Conservation (phyloP, 176 grass and related monocot genomes). For the Triticum dicoccoides region DNA sequence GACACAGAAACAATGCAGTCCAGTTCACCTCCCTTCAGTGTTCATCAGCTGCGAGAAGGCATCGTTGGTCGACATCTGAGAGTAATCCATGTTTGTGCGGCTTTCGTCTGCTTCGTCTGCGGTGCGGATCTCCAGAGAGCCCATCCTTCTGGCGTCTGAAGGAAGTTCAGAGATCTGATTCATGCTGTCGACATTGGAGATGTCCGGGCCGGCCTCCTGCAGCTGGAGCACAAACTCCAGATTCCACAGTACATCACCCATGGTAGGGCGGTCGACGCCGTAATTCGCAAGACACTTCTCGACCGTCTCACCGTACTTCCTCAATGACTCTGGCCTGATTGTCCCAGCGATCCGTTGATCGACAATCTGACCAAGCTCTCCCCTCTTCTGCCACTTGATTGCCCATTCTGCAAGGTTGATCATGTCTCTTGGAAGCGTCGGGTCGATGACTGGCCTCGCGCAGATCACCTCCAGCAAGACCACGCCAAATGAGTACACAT, state of each 20-base stretch:
- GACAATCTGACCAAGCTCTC: constrained; percentile 64
- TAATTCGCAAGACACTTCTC: constrained; percentile 90
- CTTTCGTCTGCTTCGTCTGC: constrained; percentile 34
- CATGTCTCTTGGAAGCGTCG: constrained; percentile 77
- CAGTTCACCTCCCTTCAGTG: constrained; percentile 68
- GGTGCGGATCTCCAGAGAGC: constrained; percentile 40
- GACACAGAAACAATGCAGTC: not conserved
- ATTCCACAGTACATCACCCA: constrained; percentile 97
- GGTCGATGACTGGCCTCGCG: constrained; percentile 79
- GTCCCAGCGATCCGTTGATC: constrained; percentile 62
- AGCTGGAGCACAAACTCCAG: constrained; percentile 92
- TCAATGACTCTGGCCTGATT: constrained; percentile 61
- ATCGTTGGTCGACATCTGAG: constrained; percentile 48
- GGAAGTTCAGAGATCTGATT: constrained; percentile 61
- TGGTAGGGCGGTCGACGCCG: constrained; percentile 72
- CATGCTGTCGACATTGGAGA: constrained; percentile 78
- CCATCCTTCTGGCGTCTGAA: constrained; percentile 38
- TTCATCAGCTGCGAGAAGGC: constrained; percentile 89
- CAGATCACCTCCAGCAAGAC: constrained; percentile 89
- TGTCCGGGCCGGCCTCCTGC: constrained; percentile 68
- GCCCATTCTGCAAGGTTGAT: constrained; percentile 92
- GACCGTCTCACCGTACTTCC: constrained; percentile 70
- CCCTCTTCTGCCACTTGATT: constrained; percentile 83
- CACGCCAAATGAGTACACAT: constrained; percentile 93
- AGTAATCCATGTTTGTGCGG: constrained; percentile 15